Conservation (phyloP, 352 stramenopile genomes). For the Globisporangium spiculum region DNA sequence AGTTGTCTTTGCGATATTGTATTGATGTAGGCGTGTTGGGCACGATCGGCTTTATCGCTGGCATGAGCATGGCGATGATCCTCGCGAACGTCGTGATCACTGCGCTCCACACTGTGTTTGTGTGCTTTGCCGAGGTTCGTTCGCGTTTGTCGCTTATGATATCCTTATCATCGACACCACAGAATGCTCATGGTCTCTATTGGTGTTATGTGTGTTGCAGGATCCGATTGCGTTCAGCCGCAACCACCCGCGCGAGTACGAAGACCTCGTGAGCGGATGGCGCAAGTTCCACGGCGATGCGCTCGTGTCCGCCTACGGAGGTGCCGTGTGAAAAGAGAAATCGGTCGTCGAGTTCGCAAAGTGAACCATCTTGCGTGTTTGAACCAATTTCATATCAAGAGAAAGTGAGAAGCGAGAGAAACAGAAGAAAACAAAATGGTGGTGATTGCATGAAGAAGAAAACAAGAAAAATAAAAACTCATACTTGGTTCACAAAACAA, state of each 20-base stretch:
- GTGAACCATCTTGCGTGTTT: not conserved
- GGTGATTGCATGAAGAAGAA: not conserved
- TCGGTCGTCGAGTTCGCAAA: not conserved
- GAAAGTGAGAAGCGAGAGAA: not conserved
- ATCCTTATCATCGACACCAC: not conserved
- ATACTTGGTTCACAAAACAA: not conserved
- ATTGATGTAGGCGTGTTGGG: slow-evolving; percentile 36
- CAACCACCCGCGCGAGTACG: slow-evolving; percentile 82
- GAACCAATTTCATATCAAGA: slow-evolving; percentile 2
- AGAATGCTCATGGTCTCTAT: slow-evolving; percentile 14
- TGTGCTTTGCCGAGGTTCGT: slow-evolving; percentile 83
- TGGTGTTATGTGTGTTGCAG: slow-evolving; percentile 17
- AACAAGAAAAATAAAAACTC: not conserved
- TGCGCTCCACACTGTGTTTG: slow-evolving; percentile 83
- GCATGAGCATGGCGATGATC: slow-evolving; percentile 81
- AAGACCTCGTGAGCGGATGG: slow-evolving; percentile 70
- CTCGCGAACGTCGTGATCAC: slow-evolving; percentile 81
- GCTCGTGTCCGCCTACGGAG: slow-evolving; percentile 65
- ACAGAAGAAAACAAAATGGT: not conserved
- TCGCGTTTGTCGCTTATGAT: not conserved
- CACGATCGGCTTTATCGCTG: slow-evolving; percentile 74
- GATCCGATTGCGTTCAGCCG: slow-evolving; percentile 80
- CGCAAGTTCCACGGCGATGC: slow-evolving; percentile 80
- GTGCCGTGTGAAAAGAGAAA: slow-evolving; percentile 50
- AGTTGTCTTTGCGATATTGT: not conserved